phyloP scores from a whole-genome alignment of 345 rosid genomes.

The Leavenworthia alabamica region DNA sequence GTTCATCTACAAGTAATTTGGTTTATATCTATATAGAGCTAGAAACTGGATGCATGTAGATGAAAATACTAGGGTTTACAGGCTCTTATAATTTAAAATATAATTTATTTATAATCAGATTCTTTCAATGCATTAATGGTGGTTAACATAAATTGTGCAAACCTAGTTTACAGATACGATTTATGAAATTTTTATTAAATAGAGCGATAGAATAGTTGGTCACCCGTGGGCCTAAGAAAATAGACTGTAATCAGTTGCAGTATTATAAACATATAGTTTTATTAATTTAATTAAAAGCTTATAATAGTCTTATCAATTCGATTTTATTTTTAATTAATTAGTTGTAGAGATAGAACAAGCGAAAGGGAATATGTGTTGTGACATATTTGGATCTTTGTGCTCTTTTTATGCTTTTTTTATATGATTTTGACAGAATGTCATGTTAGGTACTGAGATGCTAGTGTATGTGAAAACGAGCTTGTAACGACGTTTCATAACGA shows the following conservation, averaged over 20 bases:
- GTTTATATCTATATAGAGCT: neutral
- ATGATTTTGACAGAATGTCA: slow-evolving; percentile 54
- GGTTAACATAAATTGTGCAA: neutral
- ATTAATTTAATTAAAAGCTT: neutral
- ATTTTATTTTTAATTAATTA: neutral
- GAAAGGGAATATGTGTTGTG: slow-evolving; percentile 70
- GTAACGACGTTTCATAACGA: slow-evolving; percentile 26
- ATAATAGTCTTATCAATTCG: neutral
- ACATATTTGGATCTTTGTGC: slow-evolving; percentile 46
- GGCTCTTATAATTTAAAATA: neutral
- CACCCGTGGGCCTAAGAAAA: slow-evolving; percentile 28
- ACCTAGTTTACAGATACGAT: neutral
- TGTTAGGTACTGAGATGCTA: slow-evolving; percentile 41
- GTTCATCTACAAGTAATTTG: neutral
- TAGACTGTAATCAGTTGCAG: slow-evolving; percentile 46
- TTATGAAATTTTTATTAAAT: neutral
- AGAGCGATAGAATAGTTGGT: slow-evolving; percentile 12
- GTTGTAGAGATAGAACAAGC: slow-evolving; percentile 32
- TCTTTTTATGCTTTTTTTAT: slow-evolving; percentile 31
- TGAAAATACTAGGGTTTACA: neutral
- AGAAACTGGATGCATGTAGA: neutral
- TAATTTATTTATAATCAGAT: neutral
- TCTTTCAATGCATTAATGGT: neutral
- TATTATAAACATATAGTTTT: slow-evolving; percentile 16
- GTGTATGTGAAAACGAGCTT: slow-evolving; percentile 46